Conservation (phyloP, 2,329 filamentous ascomycete species). For the Botrytis aclada region DNA sequence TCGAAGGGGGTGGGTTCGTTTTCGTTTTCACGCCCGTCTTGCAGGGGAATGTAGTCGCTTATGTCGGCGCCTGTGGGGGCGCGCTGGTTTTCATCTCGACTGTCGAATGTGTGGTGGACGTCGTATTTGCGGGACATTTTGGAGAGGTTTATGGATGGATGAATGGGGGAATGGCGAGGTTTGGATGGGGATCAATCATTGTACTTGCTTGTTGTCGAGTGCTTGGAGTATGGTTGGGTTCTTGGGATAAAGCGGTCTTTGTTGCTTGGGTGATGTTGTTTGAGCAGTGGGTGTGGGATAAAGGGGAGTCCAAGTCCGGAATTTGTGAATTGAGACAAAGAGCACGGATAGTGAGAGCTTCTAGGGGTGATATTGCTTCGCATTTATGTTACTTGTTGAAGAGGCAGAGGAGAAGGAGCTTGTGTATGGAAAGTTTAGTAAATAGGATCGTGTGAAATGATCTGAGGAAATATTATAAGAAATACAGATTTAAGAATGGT, state of each 20-base stretch:
- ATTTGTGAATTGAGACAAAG: neutral
- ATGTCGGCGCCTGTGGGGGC: neutral
- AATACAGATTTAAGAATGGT: neutral
- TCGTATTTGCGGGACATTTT: neutral
- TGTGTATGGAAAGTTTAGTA: neutral
- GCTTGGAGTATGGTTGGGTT: neutral
- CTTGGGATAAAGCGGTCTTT: neutral
- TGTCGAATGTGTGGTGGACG: neutral
- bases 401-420: neutral
- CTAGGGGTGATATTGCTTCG: neutral
- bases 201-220: neutral
- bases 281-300: neutral
- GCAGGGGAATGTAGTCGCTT: neutral
- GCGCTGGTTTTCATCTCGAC: fast-evolving
- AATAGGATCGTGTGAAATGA: neutral
- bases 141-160: neutral
- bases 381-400: neutral
- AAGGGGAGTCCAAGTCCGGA: slow-evolving; percentile 4
- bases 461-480: neutral
- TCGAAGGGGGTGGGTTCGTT: neutral
- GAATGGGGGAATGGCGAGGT: neutral
- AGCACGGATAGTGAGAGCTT: neutral
- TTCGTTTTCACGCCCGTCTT: neutral
- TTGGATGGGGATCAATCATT: neutral
- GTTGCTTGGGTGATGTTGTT: neutral